Evolutionary conservation across 495 filamentous ascomycete genomes (phyloP).

Genomic region (Neurospora sp.): DNA sequence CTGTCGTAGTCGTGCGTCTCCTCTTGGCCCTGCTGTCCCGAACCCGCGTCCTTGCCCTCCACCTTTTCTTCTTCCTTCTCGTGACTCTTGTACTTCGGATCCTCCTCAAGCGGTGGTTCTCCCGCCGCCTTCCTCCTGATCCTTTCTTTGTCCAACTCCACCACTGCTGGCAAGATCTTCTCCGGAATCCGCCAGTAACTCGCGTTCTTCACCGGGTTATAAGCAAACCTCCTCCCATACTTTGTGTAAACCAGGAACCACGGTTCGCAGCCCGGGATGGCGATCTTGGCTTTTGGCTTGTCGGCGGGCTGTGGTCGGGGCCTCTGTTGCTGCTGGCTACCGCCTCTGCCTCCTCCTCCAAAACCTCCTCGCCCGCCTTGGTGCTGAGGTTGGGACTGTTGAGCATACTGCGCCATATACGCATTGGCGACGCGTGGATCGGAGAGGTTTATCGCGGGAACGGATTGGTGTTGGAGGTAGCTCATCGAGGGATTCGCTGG

Average conservation of each 20-base stretch:
- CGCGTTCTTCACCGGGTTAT: slow-evolving; percentile 70
- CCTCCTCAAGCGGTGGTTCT: neutral
- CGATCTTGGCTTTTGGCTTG: slow-evolving; percentile 67
- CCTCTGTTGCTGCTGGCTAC: slow-evolving; percentile 39
- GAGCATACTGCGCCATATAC: slow-evolving; percentile 36
- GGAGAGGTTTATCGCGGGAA: slow-evolving; percentile 34
- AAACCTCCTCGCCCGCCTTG: slow-evolving; percentile 20
- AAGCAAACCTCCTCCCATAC: slow-evolving; percentile 74
- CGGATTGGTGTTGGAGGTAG: slow-evolving; percentile 34
- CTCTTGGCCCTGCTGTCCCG: neutral
- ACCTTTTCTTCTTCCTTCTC: neutral
- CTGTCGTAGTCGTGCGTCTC: slow-evolving; percentile 26
- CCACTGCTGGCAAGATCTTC: slow-evolving; percentile 69
- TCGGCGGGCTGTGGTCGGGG: slow-evolving; percentile 58
- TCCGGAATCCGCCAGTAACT: slow-evolving; percentile 90
- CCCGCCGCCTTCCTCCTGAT: slow-evolving; percentile 39
- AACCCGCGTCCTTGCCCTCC: neutral
- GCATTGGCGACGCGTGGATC: slow-evolving; percentile 35
- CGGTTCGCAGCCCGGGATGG: slow-evolving; percentile 71
- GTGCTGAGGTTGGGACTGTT: slow-evolving; percentile 10
- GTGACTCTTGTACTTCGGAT: neutral
- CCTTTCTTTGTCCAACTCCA: slow-evolving; percentile 54
- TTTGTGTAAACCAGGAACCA: slow-evolving; percentile 92
- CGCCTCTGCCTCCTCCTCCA: slow-evolving; percentile 35
- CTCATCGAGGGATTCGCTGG: slow-evolving; percentile 23